These are phyloP conservation scores for Myriosclerotinia duriaeana DNA, from an alignment of 2,329 filamentous ascomycete genomes.

Conservation along the genomic window DNA sequence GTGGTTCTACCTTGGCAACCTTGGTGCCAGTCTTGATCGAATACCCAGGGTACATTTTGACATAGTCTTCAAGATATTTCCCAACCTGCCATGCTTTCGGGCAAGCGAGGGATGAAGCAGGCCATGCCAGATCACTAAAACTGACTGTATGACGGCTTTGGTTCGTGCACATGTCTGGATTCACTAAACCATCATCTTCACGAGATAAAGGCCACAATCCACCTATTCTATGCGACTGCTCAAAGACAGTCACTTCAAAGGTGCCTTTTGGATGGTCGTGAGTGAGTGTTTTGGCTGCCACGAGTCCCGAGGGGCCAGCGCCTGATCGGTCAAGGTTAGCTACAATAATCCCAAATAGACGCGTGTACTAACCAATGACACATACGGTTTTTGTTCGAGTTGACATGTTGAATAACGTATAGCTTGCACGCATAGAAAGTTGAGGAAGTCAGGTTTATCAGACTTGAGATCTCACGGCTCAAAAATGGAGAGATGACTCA, in stretches of 20 bases:
- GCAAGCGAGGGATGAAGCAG: slow-evolving; percentile 58
- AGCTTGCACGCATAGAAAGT: slow-evolving; percentile 15
- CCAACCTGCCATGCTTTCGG: slow-evolving; percentile 77
- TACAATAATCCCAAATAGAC: not conserved
- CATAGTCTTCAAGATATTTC: slow-evolving; percentile 65
- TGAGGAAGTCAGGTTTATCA: not conserved
- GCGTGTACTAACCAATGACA: slow-evolving; percentile 33
- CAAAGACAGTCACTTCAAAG: slow-evolving; percentile 71
- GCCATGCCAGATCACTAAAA: slow-evolving; percentile 73
- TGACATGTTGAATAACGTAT: slow-evolving; percentile 14
- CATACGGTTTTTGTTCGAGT: slow-evolving; percentile 33
- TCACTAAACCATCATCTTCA: slow-evolving; percentile 52
- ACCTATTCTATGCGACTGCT: slow-evolving; percentile 63
- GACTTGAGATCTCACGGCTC: not conserved
- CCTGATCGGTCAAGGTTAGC: slow-evolving; percentile 46
- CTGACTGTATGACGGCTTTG: slow-evolving; percentile 75
- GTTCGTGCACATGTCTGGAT: slow-evolving; percentile 70
- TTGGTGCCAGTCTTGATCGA: slow-evolving; percentile 31
- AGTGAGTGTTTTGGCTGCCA: slow-evolving; percentile 71
- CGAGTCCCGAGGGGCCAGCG: slow-evolving; percentile 67
- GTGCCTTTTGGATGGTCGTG: slow-evolving; percentile 53
- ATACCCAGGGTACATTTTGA: slow-evolving; percentile 50
- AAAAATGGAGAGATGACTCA: not conserved
- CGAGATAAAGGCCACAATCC: slow-evolving; percentile 69
- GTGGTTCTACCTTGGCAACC: slow-evolving; percentile 30